Base-by-base conservation (phyloP, 1,284 basidiomycete genomes). In the Xerocomus minutiporus region DNA sequence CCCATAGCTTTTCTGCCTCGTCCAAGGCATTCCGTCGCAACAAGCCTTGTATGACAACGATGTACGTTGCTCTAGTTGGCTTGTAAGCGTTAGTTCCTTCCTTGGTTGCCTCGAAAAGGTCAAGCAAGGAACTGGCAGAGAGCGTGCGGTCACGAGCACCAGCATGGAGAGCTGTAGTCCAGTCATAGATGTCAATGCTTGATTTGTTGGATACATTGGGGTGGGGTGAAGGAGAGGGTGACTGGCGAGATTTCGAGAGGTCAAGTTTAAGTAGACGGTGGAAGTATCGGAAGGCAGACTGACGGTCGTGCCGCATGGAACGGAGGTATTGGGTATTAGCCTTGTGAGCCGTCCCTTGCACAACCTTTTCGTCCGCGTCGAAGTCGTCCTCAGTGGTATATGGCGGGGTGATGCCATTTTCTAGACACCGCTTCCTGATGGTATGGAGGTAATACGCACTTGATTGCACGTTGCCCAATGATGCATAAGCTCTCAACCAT, bases 11-110 rank as follows among this genome's bases (percentile, higher is more conserved):
- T 28, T 72, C 61, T 0, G 82, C 81, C 1, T 68, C 64, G 4
- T 59, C 50, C 49, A 61, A 29, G 9, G 66, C 66, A n/a, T 57
- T 55, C 28, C 49, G 59, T 58, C 64, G 62, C 9, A 83, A 57
- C 8, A 88, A 70, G 1, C 78, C 81, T 25, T 75, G 75, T 31
- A 88, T 74, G 46, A 83, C 65, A 25, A 80, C 68, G 11, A 79
- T 80, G 53, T 75, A 74, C 0, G 73, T 68, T 41, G 75, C 73
- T 8, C 75, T 65, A 1, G 74, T 79, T 0, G 75, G 72, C 23
- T 63, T 67, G 29, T 71, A 66, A n/a, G 58, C 50, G 8, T 54
- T 61, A 31, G 56, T 66, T 28, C 56, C 50, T 38, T 55, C 56
- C 31, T 54, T 67, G 6, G 61, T 58, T 8, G 59, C 56, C 20